Conservation (phyloP, 345 rosid genomes). For the Eucalyptus lansdowneana region DNA sequence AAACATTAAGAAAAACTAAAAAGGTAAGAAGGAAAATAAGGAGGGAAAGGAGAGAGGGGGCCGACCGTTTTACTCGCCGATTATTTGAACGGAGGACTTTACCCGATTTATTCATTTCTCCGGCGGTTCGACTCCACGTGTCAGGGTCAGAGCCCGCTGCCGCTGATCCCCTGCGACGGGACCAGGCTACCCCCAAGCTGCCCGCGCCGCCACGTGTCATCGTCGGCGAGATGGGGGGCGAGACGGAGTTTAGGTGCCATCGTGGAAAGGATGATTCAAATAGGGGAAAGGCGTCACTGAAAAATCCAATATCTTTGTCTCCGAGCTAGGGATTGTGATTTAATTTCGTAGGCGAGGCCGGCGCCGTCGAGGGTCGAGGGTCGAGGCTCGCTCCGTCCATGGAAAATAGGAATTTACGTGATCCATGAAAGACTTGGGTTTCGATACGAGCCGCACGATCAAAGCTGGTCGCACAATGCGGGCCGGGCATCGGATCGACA, state of each 20-base stretch:
- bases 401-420: neutral
- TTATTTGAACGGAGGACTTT: neutral
- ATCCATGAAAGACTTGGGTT: neutral
- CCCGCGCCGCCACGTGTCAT: neutral
- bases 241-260: neutral
- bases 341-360: neutral
- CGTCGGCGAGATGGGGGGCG: neutral
- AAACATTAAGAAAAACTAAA: neutral
- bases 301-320: neutral
- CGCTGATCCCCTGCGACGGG: neutral
- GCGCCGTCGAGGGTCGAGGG: neutral
- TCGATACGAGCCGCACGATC: neutral
- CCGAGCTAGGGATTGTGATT: neutral
- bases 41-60: neutral
- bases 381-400: neutral
- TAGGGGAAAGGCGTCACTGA: neutral
- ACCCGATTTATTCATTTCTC: neutral
- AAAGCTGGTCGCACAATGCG: neutral
- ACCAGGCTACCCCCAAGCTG: neutral
- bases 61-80: neutral
- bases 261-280: neutral
- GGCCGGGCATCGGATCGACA: neutral
- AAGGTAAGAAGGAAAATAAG: too few species aligned
- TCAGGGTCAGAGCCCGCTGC: neutral
- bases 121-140: neutral